phyloP scores from a whole-genome alignment of 2,329 filamentous ascomycete species.

The Neopestalotiopsis sp. region DNA sequence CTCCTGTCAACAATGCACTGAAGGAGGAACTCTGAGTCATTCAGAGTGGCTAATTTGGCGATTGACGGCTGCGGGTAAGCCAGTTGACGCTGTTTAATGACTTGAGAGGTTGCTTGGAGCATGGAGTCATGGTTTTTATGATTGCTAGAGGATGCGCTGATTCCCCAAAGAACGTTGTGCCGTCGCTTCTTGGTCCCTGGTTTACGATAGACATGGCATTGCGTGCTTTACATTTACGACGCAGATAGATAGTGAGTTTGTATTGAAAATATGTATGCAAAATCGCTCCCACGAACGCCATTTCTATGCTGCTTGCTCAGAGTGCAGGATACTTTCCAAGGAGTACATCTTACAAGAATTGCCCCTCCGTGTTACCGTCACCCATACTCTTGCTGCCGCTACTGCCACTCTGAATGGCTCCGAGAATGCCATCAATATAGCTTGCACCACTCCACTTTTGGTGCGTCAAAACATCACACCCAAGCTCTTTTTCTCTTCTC shows the following conservation, averaged over 20 bases:
- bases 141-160: constrained; percentile 4
- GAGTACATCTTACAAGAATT: constrained; percentile 47
- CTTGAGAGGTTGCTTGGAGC: constrained; percentile 8
- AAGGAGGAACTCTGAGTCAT: constrained; percentile 47
- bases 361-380: constrained; percentile 86
- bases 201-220: constrained; percentile 11
- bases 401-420: constrained; percentile 89
- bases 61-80: background rate
- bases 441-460: constrained; percentile 79
- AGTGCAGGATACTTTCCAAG: background rate
- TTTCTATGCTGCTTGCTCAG: constrained; percentile 11
- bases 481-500: constrained; percentile 84
- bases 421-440: constrained; percentile 88
- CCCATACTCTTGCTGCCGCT: constrained; percentile 93
- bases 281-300: constrained; percentile 14
- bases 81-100: background rate
- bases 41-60: background rate
- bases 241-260: constrained; percentile 1
- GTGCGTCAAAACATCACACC: constrained; percentile 91
- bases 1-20: constrained; percentile 65
- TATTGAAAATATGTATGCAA: background rate
- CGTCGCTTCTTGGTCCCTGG: background rate
- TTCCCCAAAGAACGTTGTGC: constrained; percentile 10
- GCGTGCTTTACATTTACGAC: background rate
- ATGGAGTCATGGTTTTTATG: constrained; percentile 10